Conservation (phyloP, 2,329 filamentous ascomycete species). For the Aspergillus bombycis region DNA sequence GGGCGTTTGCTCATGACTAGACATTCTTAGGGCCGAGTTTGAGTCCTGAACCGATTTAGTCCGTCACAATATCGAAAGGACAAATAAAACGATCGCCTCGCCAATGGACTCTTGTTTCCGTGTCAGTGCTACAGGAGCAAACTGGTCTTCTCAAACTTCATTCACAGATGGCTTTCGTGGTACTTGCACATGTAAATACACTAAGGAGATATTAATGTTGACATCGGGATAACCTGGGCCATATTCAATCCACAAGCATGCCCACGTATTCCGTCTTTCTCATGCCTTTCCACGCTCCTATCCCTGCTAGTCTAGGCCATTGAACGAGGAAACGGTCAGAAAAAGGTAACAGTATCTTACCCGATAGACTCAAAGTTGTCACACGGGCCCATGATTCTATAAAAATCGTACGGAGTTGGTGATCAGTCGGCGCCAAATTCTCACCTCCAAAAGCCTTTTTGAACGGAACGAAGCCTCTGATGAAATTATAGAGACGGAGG, state of each 20-base stretch:
- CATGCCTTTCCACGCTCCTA: constrained; percentile 42
- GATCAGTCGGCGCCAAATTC: constrained; percentile 31
- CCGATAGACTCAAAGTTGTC: constrained; percentile 79
- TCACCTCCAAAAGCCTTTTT: background rate
- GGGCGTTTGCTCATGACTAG: background rate
- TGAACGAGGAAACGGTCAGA: constrained; percentile 83
- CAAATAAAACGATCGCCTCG: background rate
- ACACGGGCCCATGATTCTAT: constrained; percentile 93
- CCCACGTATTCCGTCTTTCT: constrained; percentile 45
- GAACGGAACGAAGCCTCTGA: constrained; percentile 16
- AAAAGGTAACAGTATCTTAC: constrained; percentile 71
- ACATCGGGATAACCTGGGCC: background rate
- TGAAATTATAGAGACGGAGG: constrained; percentile 55
- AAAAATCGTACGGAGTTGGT: constrained; percentile 76
- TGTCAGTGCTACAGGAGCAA: background rate
- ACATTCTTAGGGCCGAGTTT: background rate
- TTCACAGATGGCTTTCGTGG: background rate
- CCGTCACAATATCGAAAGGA: background rate
- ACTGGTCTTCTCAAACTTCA: background rate
- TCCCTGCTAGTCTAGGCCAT: constrained; percentile 66
- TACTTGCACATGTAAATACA: background rate
- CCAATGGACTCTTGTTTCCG: background rate
- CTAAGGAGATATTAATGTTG: background rate
- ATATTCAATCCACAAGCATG: constrained; percentile 38
- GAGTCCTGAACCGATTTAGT: background rate